Evolutionary conservation across 164 flowering plant genomes (phyloP).

Genomic region (Magnolia sinica): DNA sequence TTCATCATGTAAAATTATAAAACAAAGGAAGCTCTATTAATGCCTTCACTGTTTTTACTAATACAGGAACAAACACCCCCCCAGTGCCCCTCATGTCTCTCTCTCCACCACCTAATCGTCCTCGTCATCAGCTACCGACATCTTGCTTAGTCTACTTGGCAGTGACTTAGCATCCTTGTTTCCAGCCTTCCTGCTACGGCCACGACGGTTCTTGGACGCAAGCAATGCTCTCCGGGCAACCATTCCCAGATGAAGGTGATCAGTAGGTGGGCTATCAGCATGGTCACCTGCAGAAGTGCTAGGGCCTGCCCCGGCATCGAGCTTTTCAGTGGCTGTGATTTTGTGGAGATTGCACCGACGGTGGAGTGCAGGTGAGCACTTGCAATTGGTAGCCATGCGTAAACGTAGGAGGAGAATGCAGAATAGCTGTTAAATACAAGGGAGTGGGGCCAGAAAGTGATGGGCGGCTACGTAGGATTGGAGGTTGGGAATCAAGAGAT

Average conservation of each 20-base stretch:
- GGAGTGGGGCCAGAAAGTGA: slow-evolving; percentile 9
- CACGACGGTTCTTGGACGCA: slow-evolving; percentile 33
- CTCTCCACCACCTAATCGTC: slow-evolving; percentile 10
- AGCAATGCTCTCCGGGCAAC: slow-evolving; percentile 51
- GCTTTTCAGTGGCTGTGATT: slow-evolving; percentile 32
- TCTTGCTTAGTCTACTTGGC: slow-evolving; percentile 65
- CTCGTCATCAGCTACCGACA: slow-evolving; percentile 35
- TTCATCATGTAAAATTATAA: not conserved
- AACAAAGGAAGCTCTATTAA: not conserved
- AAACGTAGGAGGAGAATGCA: not conserved
- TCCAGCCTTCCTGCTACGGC: slow-evolving; percentile 29
- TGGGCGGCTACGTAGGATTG: slow-evolving; percentile 12
- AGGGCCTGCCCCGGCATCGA: slow-evolving; percentile 11
- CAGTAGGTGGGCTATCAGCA: not conserved
- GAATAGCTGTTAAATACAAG: not conserved
- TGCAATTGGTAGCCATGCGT: not conserved
- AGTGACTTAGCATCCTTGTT: slow-evolving; percentile 24
- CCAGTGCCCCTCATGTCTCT: not conserved
- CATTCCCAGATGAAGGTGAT: slow-evolving; percentile 25
- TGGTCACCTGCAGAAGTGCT: slow-evolving; percentile 1
- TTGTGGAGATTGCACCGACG: slow-evolving; percentile 1
- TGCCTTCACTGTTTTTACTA: too few relatives aligned
- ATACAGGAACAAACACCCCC: not conserved
- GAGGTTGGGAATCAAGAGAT: slow-evolving; percentile 19
- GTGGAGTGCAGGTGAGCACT: not conserved